Base-by-base conservation (phyloP, 345 rosid species). In the Linum lewisii region DNA sequence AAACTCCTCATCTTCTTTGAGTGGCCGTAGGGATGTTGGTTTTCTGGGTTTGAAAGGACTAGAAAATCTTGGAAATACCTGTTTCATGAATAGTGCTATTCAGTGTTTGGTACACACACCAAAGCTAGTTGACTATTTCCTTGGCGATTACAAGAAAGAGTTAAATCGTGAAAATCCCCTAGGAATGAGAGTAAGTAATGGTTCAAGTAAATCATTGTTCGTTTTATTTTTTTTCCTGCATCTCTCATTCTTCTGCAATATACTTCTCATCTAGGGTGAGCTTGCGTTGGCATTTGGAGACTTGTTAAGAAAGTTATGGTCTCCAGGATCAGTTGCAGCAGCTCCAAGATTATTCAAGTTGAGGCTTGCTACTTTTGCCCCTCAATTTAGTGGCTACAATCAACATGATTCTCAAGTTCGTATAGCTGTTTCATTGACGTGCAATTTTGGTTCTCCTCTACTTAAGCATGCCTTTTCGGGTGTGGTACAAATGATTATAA, bases 401-500 rank as follows among this genome's bases (percentile, higher is more conserved):
- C 75, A 71, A 36, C 75, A 71, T 29, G 67, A 71, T 58, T 57
- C 67, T 5, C 70, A 71, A 51, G 75, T 62, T 21, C 65, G 62
- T 65, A 15, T 24, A 8, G 38, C 37, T 22, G 4, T 13, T 54
- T 58, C 38, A 51, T 51, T 61, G n/a, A 24, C n/a, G 14, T 58
- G 8, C 26, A 15, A 8, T 61, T 66, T 25, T 26, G 21, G 37
- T 7, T 21, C 10, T 19, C 51, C 19, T 29, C 34, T 29, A 29
- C 21, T 34, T 57, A 1, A 19, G 5, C 6, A 20, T 44, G 15
- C 5, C 26, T 20, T 21, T 32, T 52, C 26, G 20, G 34, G 45
- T 32, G 16, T 15, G 47, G 6, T 26, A 34, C 20, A 22, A 15
- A 23, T 23, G 13, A 34, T 2, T 4, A 50, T 62, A 26, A 29